Conservation (phyloP, 352 stramenopile genomes). For the Phytophthora parvispora region DNA sequence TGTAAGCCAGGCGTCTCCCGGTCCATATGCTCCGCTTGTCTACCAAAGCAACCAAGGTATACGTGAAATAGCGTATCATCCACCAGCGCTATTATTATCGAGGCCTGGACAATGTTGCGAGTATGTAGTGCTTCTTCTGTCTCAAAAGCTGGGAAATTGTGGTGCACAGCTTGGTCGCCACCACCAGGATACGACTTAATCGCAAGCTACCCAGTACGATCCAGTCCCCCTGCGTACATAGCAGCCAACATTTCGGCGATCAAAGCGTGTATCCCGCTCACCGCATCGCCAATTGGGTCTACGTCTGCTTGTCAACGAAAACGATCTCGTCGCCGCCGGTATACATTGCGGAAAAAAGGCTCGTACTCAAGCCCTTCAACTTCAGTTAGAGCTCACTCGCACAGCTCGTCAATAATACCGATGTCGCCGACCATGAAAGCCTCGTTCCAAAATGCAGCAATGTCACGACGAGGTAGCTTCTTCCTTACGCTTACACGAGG, state of each 20-base stretch:
- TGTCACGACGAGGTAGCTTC: background rate
- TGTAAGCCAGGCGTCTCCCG: background rate
- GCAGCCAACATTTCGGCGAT: background rate
- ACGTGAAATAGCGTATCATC: background rate
- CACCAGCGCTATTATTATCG: background rate
- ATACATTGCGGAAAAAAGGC: background rate
- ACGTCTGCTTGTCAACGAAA: background rate
- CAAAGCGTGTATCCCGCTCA: background rate
- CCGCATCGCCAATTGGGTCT: background rate
- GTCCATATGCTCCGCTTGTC: background rate
- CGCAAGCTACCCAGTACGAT: background rate
- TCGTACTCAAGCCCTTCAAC: background rate
- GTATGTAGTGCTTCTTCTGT: background rate
- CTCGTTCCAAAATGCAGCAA: background rate
- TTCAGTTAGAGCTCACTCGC: background rate
- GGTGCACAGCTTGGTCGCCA: background rate
- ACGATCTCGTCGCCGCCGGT: background rate
- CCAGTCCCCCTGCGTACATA: background rate
- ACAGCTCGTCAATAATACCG: background rate
- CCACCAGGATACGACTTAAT: background rate
- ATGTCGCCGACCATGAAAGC: background rate
- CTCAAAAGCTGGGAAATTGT: background rate
- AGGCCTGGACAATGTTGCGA: background rate
- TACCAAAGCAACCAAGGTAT: background rate
- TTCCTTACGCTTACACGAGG: background rate